Base-by-base conservation (phyloP, 768 basidiomycete species). In the Collybia sp. region DNA sequence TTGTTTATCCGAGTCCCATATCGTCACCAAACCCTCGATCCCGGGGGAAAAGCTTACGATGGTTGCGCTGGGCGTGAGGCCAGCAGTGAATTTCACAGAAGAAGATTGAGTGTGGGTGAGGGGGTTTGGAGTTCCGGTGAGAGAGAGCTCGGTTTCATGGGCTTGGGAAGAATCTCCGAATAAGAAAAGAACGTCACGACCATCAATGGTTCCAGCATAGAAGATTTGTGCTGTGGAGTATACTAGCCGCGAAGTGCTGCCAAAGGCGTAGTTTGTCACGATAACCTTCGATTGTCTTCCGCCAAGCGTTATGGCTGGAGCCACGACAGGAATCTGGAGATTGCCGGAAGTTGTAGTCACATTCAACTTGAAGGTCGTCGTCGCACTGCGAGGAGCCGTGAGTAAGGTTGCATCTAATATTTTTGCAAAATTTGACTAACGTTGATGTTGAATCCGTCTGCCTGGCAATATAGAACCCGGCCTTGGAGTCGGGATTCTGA, bases 161-260 rank as follows among this genome's bases (percentile, higher is more conserved):
- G 72, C 70, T 49, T 83, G 78, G 0, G 59, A 53, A 2, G 71
- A 59, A 47, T 79, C 71, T 2, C 85, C 85, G 49, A 81, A 75
- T 9, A 86, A 63, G 62, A 83, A 77, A 5, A 88, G 66, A 16
- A 86, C 63, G 53, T 85, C 82, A n/a, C 80, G 67, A 1, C 64
- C 71, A 30, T 77, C 83, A 30, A 85, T 81, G 18, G 53, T 62
- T 3, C 82, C 78, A 0, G 86, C 79, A 53, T 77, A 88, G 55
- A 90, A 75, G 20, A 93, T 70, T 46, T 79, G 74, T 0, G 88
- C 85, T 1, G 88, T 90, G 5, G 88, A 82, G 61, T 87, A 91
- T 2, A 76, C 61, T 1, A 85, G 56, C 46, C 66, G 69, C 8
- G 81, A 80, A 12, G 66, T 68, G 3, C 53, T 42, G 16, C 90